Conservation (phyloP, 495 filamentous ascomycete species). For the Friedmanniomyces simplex region DNA sequence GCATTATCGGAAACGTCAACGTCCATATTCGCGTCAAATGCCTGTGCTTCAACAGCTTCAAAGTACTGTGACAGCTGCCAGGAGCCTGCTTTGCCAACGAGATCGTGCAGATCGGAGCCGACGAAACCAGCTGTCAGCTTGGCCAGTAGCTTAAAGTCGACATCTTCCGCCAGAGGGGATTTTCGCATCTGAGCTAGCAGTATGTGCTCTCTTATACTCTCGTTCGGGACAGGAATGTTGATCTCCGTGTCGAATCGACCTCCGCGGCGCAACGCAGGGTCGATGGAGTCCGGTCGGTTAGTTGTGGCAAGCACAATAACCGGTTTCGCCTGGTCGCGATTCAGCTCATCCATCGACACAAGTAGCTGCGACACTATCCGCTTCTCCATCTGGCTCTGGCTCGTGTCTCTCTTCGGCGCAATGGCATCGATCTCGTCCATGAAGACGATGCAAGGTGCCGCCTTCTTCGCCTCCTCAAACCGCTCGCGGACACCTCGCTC, state of each 20-base stretch:
- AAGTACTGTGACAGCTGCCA: conserved; percentile 46
- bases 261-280: conserved; percentile 75
- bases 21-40: conserved; percentile 18
- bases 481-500: conserved; percentile 88
- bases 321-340: conserved; percentile 74
- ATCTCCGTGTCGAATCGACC: conserved; percentile 90
- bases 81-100: conserved; percentile 45
- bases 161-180: conserved; percentile 54
- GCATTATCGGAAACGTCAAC: conserved; percentile 19
- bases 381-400: conserved; percentile 96
- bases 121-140: conserved; percentile 91
- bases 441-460: conserved; percentile 87
- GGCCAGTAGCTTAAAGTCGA: conserved; percentile 70
- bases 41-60: conserved; percentile 28
- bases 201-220: conserved; percentile 72
- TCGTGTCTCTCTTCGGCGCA: conserved; percentile 84
- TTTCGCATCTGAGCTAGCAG: conserved; percentile 66
- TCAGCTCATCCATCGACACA: conserved; percentile 58
- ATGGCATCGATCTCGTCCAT: conserved; percentile 97
- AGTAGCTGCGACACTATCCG: conserved; percentile 88
- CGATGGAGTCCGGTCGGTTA: conserved; percentile 82
- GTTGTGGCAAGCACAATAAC: conserved; percentile 92
- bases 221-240: conserved; percentile 88
- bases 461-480: conserved; percentile 77
- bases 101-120: conserved; percentile 65